These are phyloP conservation scores for Dactylellina haptotyla DNA, from an alignment of 2,329 filamentous ascomycete species.

Conservation along the genomic window DNA sequence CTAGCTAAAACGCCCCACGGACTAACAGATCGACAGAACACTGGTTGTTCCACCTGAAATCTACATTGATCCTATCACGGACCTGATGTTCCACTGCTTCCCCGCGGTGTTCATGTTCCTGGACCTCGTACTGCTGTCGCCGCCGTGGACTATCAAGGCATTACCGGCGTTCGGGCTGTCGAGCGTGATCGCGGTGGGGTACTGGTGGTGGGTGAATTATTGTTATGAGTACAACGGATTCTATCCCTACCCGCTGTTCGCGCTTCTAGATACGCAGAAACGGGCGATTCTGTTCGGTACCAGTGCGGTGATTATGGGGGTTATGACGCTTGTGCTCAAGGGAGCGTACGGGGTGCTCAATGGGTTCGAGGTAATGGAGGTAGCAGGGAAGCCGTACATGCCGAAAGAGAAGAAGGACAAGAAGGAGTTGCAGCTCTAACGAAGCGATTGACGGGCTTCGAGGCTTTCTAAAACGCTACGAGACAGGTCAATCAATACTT, in stretches of 20 bases:
- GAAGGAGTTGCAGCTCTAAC: not conserved
- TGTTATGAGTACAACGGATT: slow-evolving; percentile 66
- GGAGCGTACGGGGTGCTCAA: slow-evolving; percentile 76
- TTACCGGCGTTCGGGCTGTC: slow-evolving; percentile 71
- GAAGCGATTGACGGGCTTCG: not conserved
- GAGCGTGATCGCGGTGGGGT: slow-evolving; percentile 70
- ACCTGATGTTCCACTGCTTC: slow-evolving; percentile 74
- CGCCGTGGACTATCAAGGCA: slow-evolving; percentile 75
- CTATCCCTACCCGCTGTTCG: slow-evolving; percentile 89
- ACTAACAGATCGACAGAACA: slow-evolving; percentile 54
- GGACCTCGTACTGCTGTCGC: slow-evolving; percentile 75
- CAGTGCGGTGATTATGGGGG: slow-evolving; percentile 77
- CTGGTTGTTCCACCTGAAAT: slow-evolving; percentile 55
- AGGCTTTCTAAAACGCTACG: not conserved
- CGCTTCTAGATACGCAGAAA: slow-evolving; percentile 72
- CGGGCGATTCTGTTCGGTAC: slow-evolving; percentile 75
- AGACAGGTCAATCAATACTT: too few relatives aligned
- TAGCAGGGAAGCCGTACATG: slow-evolving; percentile 59
- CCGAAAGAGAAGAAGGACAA: slow-evolving; percentile 48
- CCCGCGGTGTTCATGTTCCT: slow-evolving; percentile 73
- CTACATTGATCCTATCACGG: slow-evolving; percentile 59
- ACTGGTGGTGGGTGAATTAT: slow-evolving; percentile 81
- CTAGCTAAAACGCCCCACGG: not conserved
- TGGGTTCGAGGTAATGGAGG: slow-evolving; percentile 65
- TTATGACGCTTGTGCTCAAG: slow-evolving; percentile 75